Percentiles rank a stretch among this genome's conserved stretches.
Evolutionary conservation across 306 rosid genomes (phyloP).

Genomic region (Citrullus colocynthis): DNA sequence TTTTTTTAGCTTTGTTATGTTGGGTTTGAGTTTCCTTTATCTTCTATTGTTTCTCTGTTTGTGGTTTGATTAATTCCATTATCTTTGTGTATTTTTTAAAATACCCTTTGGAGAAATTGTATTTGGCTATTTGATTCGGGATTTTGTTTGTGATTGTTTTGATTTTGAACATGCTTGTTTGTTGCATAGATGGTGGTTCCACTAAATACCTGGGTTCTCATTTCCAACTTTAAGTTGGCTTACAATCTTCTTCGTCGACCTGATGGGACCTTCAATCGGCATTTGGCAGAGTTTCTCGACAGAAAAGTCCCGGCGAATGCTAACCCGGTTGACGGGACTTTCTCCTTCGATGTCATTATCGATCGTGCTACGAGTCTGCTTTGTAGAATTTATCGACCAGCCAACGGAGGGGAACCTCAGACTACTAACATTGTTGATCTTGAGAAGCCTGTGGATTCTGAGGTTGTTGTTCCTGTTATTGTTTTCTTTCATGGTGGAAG

Average conservation of each 20-base stretch:
- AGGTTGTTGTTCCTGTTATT: slow-evolving; percentile 61
- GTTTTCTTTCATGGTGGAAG: slow-evolving; percentile 97
- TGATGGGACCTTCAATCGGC: slow-evolving; percentile 92
- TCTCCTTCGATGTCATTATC: slow-evolving; percentile 80
- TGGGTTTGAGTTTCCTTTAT: neutral
- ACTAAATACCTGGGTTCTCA: slow-evolving; percentile 91
- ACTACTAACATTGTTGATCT: slow-evolving; percentile 44
- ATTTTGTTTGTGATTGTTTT: neutral
- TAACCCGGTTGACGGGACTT: slow-evolving; percentile 53
- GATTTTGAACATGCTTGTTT: neutral
- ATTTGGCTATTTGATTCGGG: neutral
- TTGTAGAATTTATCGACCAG: slow-evolving; percentile 61
- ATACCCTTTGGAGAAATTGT: neutral
- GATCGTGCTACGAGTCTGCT: slow-evolving; percentile 56
- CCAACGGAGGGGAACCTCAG: slow-evolving; percentile 28
- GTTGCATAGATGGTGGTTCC: slow-evolving; percentile 79
- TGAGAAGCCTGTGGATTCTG: slow-evolving; percentile 51
- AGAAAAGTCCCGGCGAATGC: slow-evolving; percentile 72
- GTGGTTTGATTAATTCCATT: neutral
- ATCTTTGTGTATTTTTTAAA: neutral
- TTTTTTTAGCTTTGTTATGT: neutral
- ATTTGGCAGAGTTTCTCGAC: slow-evolving; percentile 90
- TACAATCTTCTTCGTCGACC: slow-evolving; percentile 97
- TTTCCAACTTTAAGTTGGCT: slow-evolving; percentile 88
- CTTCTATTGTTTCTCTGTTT: neutral